phyloP scores from a whole-genome alignment of 352 stramenopile species.

The Globisporangium recalcitrans region DNA sequence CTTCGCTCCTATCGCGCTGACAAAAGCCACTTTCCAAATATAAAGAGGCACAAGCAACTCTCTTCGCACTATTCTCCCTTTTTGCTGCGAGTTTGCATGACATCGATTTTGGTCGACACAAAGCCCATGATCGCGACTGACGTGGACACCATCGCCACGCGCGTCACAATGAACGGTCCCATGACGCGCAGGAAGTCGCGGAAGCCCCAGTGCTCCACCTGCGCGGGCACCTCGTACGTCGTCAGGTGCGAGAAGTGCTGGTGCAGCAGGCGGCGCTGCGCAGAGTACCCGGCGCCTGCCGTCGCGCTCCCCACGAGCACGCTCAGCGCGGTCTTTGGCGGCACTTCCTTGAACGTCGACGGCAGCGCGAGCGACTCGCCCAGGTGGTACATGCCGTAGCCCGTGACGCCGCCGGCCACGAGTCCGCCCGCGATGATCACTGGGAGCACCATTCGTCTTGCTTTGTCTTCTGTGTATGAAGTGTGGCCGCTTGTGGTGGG shows the following conservation, averaged over 20 bases:
- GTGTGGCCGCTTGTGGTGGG: neutral
- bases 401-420: slow-evolving; percentile 36
- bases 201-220: slow-evolving; percentile 64
- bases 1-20: too few species aligned
- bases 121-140: slow-evolving; percentile 68
- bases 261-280: slow-evolving; percentile 47
- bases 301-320: slow-evolving; percentile 27
- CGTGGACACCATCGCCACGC: slow-evolving; percentile 59
- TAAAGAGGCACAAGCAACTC: neutral
- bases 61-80: neutral
- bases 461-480: neutral
- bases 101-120: slow-evolving; percentile 54
- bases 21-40: too few species aligned
- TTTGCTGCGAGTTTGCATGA: slow-evolving; percentile 13
- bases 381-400: slow-evolving; percentile 65
- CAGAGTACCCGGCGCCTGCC: slow-evolving; percentile 43
- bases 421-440: slow-evolving; percentile 56
- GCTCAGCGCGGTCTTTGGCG: slow-evolving; percentile 36
- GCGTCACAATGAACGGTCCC: slow-evolving; percentile 46
- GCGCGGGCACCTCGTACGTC: slow-evolving; percentile 64
- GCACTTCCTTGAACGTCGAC: slow-evolving; percentile 21
- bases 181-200: slow-evolving; percentile 65
- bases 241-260: slow-evolving; percentile 54
- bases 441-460: slow-evolving; percentile 50
- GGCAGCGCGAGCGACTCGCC: slow-evolving; percentile 48